Conservation (phyloP, 352 stramenopile genomes). For the Phytophthora tubulina region DNA sequence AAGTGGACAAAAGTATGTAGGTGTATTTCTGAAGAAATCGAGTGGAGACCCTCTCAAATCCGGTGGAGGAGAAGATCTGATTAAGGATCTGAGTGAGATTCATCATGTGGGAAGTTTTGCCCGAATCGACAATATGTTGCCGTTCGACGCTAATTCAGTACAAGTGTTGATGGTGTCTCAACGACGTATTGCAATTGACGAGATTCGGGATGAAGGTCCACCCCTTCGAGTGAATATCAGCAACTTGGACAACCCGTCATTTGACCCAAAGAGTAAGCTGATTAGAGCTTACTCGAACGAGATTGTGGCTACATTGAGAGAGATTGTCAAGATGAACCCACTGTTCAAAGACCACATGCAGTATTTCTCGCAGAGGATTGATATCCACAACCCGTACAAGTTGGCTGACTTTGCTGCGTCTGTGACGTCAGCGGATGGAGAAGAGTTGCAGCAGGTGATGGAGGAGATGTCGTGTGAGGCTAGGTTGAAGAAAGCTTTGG, state of each 20-base stretch:
- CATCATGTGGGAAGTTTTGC: slow-evolving; percentile 96
- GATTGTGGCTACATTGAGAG: slow-evolving; percentile 96
- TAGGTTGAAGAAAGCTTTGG: slow-evolving; percentile 95
- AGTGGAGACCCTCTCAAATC: slow-evolving; percentile 45
- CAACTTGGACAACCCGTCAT: slow-evolving; percentile 75
- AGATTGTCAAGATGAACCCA: slow-evolving; percentile 97
- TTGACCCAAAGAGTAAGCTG: slow-evolving; percentile 85
- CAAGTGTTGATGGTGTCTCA: slow-evolving; percentile 92
- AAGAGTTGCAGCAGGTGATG: slow-evolving; percentile 94
- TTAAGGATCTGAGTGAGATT: slow-evolving; percentile 94
- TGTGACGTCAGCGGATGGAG: slow-evolving; percentile 94
- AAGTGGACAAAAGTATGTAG: slow-evolving; percentile 92
- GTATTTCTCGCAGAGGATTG: slow-evolving; percentile 96
- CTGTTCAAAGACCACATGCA: slow-evolving; percentile 98
- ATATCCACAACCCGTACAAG: slow-evolving; percentile 97
- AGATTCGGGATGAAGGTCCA: slow-evolving; percentile 68
- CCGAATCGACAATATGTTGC: slow-evolving; percentile 94
- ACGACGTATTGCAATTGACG: slow-evolving; percentile 85
- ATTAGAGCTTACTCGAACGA: slow-evolving; percentile 98
- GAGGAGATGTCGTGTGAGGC: slow-evolving; percentile 96
- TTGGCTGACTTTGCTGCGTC: slow-evolving; percentile 98
- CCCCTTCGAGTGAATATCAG: slow-evolving; percentile 77
- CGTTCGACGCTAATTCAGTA: slow-evolving; percentile 78
- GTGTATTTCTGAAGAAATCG: slow-evolving; percentile 94
- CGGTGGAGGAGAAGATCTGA: slow-evolving; percentile 82